Percentiles rank a stretch among this genome's conserved stretches.
Evolutionary conservation across 495 filamentous ascomycete species (phyloP).

Genomic region (Neohortaea acidophila): DNA sequence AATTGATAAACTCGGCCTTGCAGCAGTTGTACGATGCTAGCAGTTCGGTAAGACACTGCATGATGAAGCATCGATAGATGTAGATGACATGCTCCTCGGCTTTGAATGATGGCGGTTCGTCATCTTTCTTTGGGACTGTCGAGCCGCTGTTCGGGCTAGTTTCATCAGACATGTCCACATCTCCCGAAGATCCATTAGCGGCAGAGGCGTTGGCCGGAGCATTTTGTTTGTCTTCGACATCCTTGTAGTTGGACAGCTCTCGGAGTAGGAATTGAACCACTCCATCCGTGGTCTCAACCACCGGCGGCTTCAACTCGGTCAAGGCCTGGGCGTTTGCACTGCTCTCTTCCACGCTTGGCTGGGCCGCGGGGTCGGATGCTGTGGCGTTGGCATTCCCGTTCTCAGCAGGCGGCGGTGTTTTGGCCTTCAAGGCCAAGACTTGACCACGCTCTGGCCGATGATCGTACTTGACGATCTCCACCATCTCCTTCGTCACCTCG

Average conservation of each 20-base stretch:
- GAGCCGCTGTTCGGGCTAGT: conserved; percentile 9
- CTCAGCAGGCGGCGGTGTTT: conserved; percentile 1
- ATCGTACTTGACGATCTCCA: conserved; percentile 53
- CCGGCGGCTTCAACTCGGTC: conserved; percentile 60
- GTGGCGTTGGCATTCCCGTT: background rate
- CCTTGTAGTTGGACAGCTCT: conserved; percentile 79
- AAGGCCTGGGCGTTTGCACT: conserved; percentile 37
- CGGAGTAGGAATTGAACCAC: conserved; percentile 93
- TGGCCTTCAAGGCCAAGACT: conserved; percentile 39
- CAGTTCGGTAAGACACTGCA: conserved; percentile 85
- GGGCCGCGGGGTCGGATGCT: conserved; percentile 28
- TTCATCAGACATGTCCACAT: conserved; percentile 35
- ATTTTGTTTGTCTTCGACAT: conserved; percentile 69
- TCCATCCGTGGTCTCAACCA: conserved; percentile 85
- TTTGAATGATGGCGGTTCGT: conserved; percentile 68
- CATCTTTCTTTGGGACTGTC: conserved; percentile 39
- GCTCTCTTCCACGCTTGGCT: conserved; percentile 9
- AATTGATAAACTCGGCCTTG: conserved; percentile 98
- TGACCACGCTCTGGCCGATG: conserved; percentile 38
- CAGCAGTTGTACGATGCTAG: conserved; percentile 85
- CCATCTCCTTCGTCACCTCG: conserved; percentile 72
- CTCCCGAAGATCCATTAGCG: conserved; percentile 29
- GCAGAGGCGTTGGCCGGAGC: conserved; percentile 30
- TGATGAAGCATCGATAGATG: conserved; percentile 86
- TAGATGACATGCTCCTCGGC: conserved; percentile 88